Evolutionary conservation across 306 rosid species (phyloP).

Genomic region (Quercus gilva): DNA sequence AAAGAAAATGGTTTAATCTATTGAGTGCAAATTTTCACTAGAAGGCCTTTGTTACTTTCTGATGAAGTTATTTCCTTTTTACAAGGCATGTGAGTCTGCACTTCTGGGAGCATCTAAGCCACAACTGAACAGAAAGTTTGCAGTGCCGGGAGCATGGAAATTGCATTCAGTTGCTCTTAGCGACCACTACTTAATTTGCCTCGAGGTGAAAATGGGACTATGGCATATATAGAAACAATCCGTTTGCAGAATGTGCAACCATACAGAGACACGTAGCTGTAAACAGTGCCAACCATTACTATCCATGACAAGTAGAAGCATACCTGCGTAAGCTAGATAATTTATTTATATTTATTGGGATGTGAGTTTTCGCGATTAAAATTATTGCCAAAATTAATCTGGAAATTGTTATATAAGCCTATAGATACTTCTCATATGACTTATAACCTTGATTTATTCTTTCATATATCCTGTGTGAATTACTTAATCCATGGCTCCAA

Average conservation of each 20-base stretch:
- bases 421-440: not conserved
- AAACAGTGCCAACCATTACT: not conserved
- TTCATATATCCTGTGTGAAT: not conserved
- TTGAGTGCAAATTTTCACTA: not conserved
- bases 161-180: not conserved
- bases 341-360: not conserved
- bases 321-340: not conserved
- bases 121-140: not conserved
- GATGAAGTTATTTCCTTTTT: not conserved
- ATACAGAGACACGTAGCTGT: constrained; percentile 1
- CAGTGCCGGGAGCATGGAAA: not conserved
- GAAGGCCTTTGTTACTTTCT: not conserved
- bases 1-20: not conserved
- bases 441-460: not conserved
- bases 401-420: not conserved
- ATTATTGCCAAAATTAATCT: not conserved
- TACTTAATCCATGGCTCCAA: not conserved
- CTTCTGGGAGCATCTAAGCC: not conserved
- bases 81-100: not conserved
- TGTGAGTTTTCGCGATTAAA: not conserved
- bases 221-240: not conserved
- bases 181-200: not conserved
- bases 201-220: not conserved
- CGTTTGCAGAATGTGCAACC: not conserved
- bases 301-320: not conserved